Evolutionary conservation across 2,329 filamentous ascomycete genomes (phyloP).

Genomic region (Magnaporthiopsis rhizophila): DNA sequence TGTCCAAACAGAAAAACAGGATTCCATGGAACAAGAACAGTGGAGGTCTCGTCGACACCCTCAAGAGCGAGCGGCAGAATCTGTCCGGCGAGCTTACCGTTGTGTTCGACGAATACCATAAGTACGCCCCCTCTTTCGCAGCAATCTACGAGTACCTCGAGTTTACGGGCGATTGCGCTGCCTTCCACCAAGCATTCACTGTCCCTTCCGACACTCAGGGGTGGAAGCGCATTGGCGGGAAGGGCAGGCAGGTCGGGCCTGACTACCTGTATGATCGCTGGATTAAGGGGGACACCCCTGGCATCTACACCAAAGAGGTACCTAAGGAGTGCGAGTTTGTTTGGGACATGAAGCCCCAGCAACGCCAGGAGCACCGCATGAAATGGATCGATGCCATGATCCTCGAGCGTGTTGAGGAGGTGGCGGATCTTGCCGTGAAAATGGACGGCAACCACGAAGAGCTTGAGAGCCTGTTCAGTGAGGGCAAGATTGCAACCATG

Average conservation of each 20-base stretch:
- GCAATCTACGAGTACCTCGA: constrained; percentile 33
- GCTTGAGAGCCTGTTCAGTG: constrained; percentile 34
- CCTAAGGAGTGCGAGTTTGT: constrained; percentile 24
- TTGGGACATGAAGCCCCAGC: constrained; percentile 41
- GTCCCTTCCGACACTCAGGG: constrained; percentile 36
- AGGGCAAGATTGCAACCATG: constrained; percentile 35
- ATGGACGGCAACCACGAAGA: constrained; percentile 34
- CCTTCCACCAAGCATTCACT: constrained; percentile 44
- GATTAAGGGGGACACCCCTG: constrained; percentile 36
- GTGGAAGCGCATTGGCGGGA: constrained; percentile 35
- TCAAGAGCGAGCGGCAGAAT: constrained; percentile 27
- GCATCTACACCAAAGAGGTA: constrained; percentile 28
- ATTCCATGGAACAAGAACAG: constrained; percentile 24
- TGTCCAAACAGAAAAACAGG: constrained; percentile 31
- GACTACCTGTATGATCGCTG: constrained; percentile 49
- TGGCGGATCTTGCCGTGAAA: constrained; percentile 28
- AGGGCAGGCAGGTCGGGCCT: constrained; percentile 32
- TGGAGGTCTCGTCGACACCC: constrained; percentile 30
- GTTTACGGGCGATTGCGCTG: constrained; percentile 7
- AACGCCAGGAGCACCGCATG: constrained; percentile 26
- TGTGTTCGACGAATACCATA: constrained; percentile 13
- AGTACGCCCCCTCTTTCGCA: neutral
- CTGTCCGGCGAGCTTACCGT: constrained; percentile 16
- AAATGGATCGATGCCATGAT: constrained; percentile 38
- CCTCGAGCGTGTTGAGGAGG: constrained; percentile 37